Evolutionary conservation across 1,139 yeast species (phyloP), one percentile per base, ranked within the genome.

Genomic region (Sugiyamaella novakii): DNA sequence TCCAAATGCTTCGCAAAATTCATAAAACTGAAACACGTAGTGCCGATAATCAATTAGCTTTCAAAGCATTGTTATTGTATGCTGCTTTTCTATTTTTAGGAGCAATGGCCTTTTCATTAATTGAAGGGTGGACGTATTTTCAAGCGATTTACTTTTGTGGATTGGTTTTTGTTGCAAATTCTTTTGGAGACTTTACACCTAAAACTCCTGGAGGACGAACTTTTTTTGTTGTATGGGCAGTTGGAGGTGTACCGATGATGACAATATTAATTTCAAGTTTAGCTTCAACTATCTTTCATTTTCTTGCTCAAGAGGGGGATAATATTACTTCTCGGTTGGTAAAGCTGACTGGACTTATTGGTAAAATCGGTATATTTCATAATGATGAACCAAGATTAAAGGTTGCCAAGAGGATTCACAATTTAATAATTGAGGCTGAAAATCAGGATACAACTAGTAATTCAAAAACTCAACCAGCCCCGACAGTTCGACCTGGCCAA

Each of bases 241-340:
- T 87, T 18, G 72, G 81, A 5, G 95, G 96, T 0, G 84, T 88
- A 12, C 96, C 96, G 0, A 71, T 87, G 52, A 87, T 88, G 94
- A 85, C 96, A 0, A 83, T 84, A 14, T 72, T 88, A 43, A 80
- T 88, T 30, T 83, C 92, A 1, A 81, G 80, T 49, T 70, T 84
- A 40, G 87, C 91, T 52, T 94, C 85, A 59, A 68, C 79, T 5
- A 55, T 85, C 29, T 82, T 75, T 61, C 43, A 31, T n/a, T 4
- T 50, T 31, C 43, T 55, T 40, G 28, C 45, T 11, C 43, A 49
- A 27, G 42, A 51, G 47, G 48, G 54, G 42, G 52, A 53, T 46
- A 43, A 45, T 22, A 22, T 38, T 21, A 52, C 59, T 25, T n/a
- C 19, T 2, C 12, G 31, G 31, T 12, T 42, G n/a, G 46, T 42